A percentile compares a stretch with the other conserved stretches of the same genome.
phyloP scores from a whole-genome alignment of 1,284 basidiomycete species.

The Wallemia hederae region DNA sequence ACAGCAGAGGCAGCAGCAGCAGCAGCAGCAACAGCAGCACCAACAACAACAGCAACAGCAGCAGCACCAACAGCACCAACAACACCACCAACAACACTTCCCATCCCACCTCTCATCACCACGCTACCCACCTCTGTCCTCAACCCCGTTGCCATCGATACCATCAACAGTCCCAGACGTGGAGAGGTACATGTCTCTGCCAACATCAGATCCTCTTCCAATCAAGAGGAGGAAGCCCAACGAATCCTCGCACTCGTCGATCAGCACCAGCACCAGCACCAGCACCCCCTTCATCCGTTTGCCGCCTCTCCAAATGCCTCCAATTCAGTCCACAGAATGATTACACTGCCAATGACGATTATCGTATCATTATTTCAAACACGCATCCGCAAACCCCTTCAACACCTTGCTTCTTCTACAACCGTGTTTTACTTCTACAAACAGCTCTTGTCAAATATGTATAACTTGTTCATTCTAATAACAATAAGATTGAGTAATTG shows the following conservation, averaged over 20 bases:
- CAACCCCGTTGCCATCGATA: neutral
- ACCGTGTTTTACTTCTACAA: neutral
- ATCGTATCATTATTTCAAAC: neutral
- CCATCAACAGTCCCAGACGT: neutral
- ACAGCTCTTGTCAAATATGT: neutral
- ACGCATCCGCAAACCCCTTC: neutral
- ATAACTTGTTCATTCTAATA: neutral
- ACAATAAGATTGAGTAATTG: neutral
- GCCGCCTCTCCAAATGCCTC: neutral
- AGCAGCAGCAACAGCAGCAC: neutral
- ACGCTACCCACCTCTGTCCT: neutral
- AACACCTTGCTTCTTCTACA: too few species aligned
- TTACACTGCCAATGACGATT: neutral
- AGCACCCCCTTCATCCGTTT: neutral
- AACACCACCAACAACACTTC: neutral
- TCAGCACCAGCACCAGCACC: too few species aligned
- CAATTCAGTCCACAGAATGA: neutral
- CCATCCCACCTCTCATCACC: neutral
- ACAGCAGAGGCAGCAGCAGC: neutral
- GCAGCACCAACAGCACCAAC: too few species aligned
- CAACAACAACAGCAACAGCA: neutral
- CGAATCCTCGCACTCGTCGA: too few species aligned
- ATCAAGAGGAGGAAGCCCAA: neutral
- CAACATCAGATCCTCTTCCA: neutral
- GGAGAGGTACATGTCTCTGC: neutral